Evolutionary conservation across 1,284 basidiomycete genomes (phyloP).

Genomic region (Melampsora abietis-canadensis): DNA sequence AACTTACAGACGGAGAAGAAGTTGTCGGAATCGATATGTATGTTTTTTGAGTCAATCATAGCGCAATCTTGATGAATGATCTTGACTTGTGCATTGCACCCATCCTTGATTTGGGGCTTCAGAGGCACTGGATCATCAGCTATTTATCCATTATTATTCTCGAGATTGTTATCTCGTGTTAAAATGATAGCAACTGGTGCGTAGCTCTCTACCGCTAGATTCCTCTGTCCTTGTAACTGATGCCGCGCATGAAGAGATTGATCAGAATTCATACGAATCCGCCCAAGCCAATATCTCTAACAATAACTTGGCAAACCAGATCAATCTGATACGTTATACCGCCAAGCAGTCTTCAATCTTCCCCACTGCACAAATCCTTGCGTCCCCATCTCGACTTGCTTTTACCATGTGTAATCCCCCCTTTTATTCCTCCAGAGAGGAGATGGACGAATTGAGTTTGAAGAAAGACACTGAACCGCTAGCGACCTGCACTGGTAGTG

Average conservation of each 20-base stretch:
- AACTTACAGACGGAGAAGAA: neutral
- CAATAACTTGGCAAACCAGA: conserved; percentile 59
- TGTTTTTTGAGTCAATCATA: neutral
- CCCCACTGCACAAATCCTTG: conserved; percentile 3
- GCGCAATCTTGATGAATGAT: too few relatives aligned
- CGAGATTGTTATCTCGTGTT: conserved; percentile 61
- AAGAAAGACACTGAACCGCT: conserved; percentile 67
- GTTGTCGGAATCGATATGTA: neutral
- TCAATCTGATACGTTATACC: conserved; percentile 56
- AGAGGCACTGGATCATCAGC: conserved; percentile 87
- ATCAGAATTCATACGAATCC: conserved; percentile 61
- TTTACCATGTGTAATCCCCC: conserved; percentile 95
- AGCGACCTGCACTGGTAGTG: conserved; percentile 74
- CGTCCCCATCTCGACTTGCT: conserved; percentile 56
- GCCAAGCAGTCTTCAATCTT: conserved; percentile 18
- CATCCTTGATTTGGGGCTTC: conserved; percentile 1
- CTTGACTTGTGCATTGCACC: too few relatives aligned
- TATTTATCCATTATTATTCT: conserved; percentile 79
- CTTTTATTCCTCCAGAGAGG: conserved; percentile 72
- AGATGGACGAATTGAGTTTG: conserved; percentile 63
- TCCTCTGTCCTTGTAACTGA: conserved; percentile 4
- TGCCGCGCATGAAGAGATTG: conserved; percentile 61
- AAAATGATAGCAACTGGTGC: conserved; percentile 69
- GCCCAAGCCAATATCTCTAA: conserved; percentile 61
- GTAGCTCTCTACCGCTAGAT: conserved; percentile 3